Percentiles rank a stretch among this genome's conserved stretches.
phyloP scores from a whole-genome alignment of 345 rosid species.

The Eucalyptus marginata region DNA sequence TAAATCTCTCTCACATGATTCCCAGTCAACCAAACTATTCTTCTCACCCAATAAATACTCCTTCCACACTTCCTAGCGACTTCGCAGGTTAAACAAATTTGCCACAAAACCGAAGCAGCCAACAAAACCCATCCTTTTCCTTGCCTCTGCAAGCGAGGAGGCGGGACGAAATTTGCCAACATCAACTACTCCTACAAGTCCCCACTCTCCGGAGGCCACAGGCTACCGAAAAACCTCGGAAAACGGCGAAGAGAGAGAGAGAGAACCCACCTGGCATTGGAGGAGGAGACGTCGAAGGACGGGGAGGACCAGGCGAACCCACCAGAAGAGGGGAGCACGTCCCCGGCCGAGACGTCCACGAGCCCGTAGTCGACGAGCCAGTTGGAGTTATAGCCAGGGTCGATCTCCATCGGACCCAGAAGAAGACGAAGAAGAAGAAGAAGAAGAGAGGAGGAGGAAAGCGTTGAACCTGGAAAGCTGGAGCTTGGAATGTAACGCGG shows the following conservation, averaged over 20 bases:
- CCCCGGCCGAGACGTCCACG: not conserved
- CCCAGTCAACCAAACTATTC: not conserved
- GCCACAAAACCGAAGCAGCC: not conserved
- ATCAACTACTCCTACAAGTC: not conserved
- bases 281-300: not conserved
- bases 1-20: not conserved
- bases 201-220: not conserved
- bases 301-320: not conserved
- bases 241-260: not conserved
- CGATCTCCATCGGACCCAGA: not conserved
- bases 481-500: not conserved
- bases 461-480: not conserved
- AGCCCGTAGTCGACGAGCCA: conserved; percentile 2
- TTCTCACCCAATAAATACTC: not conserved
- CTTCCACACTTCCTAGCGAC: not conserved
- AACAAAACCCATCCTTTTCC: not conserved
- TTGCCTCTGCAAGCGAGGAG: not conserved
- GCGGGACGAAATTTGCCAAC: not conserved
- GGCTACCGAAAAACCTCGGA: not conserved
- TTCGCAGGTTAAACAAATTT: not conserved
- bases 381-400: not conserved
- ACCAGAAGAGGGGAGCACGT: not conserved
- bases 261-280: not conserved
- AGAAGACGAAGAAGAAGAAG: not conserved
- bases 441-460: not conserved